Percentiles rank a stretch among this genome's conserved stretches.
These are phyloP conservation scores for Fusarium ramigenum DNA, from an alignment of 2,329 filamentous ascomycete genomes.

Conservation along the genomic window DNA sequence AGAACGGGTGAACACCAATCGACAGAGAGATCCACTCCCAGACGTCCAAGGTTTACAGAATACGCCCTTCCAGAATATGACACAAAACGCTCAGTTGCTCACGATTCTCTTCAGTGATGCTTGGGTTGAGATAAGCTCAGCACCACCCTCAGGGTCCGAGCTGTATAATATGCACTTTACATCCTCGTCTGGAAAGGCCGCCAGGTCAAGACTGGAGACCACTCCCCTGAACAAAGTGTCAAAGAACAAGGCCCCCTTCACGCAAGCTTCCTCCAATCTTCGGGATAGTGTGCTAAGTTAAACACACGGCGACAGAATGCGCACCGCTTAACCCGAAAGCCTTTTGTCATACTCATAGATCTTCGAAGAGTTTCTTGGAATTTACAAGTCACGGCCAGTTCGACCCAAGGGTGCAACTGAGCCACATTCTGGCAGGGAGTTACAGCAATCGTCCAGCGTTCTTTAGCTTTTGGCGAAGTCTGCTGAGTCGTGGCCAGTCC, in stretches of 20 bases:
- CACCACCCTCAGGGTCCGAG: rapidly evolving
- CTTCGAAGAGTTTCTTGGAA: too few relatives aligned
- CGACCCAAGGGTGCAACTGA: neutral
- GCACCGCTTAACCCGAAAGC: neutral
- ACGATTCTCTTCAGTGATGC: neutral
- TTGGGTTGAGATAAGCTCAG: neutral
- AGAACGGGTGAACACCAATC: neutral
- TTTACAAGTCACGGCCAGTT: neutral
- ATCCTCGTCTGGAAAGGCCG: neutral
- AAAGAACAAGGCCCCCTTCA: neutral
- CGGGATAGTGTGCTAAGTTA: neutral
- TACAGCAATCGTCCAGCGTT: neutral
- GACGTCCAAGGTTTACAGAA: too few relatives aligned
- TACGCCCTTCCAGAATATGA: neutral
- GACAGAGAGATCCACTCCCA: neutral
- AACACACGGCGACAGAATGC: neutral
- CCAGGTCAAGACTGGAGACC: neutral
- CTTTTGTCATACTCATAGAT: neutral
- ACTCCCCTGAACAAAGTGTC: neutral
- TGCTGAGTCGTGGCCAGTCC: neutral
- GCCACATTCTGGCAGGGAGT: neutral
- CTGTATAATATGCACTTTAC: neutral
- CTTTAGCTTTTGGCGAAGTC: neutral
- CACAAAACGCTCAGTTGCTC: neutral
- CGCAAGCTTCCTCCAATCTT: neutral